Conservation (phyloP, 2,329 filamentous ascomycete genomes). For the Cryphonectria carpinicola region DNA sequence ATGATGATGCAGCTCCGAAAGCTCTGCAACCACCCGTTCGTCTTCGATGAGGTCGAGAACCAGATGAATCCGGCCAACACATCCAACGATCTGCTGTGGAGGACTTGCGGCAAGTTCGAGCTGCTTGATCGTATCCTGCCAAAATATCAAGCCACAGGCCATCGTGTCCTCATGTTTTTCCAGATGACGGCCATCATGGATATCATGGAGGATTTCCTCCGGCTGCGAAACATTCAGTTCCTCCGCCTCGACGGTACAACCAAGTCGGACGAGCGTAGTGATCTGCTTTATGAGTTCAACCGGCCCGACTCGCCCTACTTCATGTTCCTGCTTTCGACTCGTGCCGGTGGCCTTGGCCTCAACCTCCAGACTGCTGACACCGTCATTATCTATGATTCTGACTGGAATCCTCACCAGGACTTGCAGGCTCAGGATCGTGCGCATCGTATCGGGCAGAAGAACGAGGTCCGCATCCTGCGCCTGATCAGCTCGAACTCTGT, state of each 20-base stretch:
- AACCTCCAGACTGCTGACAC: conserved; percentile 98
- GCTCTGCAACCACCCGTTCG: conserved; percentile 98
- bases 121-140: conserved; percentile 88
- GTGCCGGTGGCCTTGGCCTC: conserved; percentile 95
- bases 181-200: conserved; percentile 99
- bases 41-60: conserved; percentile 97
- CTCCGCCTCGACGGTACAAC: conserved; percentile 94
- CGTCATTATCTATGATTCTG: conserved; percentile 99
- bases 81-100: conserved; percentile 93
- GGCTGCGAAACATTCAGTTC: conserved; percentile 81
- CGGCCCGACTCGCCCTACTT: conserved; percentile 89
- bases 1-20: conserved; percentile 99
- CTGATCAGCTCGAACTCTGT: conserved; percentile 96
- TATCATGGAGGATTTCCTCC: conserved; percentile 98
- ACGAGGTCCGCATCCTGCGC: conserved; percentile 94
- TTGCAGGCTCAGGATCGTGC: conserved; percentile 98
- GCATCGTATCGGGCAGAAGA: conserved; percentile 99
- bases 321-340: conserved; percentile 97
- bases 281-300: conserved; percentile 88
- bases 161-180: conserved; percentile 99
- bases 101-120: conserved; percentile 96
- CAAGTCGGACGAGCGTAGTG: conserved; percentile 95
- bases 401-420: conserved; percentile 99
- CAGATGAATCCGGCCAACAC: conserved; percentile 91
- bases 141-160: conserved; percentile 88